Evolutionary conservation across 176 grass and related monocot genomes (phyloP).

Genomic region (Phoenix dactylifera): DNA sequence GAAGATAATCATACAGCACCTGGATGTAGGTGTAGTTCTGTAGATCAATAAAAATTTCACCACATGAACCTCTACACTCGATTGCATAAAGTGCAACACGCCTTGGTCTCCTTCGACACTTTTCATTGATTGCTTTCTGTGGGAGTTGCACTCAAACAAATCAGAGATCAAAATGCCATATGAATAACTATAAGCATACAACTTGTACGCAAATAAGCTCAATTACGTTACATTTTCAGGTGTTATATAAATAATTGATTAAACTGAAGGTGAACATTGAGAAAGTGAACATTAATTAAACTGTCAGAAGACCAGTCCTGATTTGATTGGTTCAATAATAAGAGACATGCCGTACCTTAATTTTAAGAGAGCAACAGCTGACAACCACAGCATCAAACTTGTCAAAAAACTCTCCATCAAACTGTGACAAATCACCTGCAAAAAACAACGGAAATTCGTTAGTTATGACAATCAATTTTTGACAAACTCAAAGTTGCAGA

Average conservation of each 20-base stretch:
- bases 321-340: background rate
- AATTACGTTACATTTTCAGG: too few relatives aligned
- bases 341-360: constrained; percentile 38
- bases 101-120: constrained; percentile 73
- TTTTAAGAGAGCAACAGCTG: constrained; percentile 52
- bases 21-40: constrained; percentile 71
- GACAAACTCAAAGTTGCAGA: too few relatives aligned
- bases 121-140: constrained; percentile 64
- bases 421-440: constrained; percentile 65
- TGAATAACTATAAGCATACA: too few relatives aligned
- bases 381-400: constrained; percentile 88
- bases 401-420: constrained; percentile 67
- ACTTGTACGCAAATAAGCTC: too few relatives aligned
- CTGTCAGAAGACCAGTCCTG: too few relatives aligned
- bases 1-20: constrained; percentile 24
- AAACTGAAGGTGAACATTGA: too few relatives aligned
- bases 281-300: too few relatives aligned
- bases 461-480: too few relatives aligned
- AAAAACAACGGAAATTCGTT: constrained; percentile 16
- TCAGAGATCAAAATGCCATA: background rate
- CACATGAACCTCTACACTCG: constrained; percentile 85
- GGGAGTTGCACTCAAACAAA: constrained; percentile 15
- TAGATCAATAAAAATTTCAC: constrained; percentile 94
- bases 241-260: too few relatives aligned
- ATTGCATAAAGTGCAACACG: constrained; percentile 77